These are phyloP conservation scores for Penicillium sp. DNA, from an alignment of 2,329 filamentous ascomycete species.

Conservation along the genomic window DNA sequence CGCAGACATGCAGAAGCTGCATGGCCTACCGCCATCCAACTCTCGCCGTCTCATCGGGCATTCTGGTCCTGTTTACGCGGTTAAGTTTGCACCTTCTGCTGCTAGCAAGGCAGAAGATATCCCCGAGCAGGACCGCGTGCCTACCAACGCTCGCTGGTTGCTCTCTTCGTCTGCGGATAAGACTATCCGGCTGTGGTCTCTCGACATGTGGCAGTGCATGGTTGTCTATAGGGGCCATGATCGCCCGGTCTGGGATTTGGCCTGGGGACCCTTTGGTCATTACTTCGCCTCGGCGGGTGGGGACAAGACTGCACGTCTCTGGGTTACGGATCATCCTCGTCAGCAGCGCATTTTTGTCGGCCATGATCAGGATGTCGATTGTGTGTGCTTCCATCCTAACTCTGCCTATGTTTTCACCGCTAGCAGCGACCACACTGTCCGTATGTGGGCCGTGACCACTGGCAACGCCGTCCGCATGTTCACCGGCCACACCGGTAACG, in stretches of 20 bases:
- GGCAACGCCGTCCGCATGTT: constrained; percentile 87
- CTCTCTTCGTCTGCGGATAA: constrained; percentile 84
- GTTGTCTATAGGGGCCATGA: constrained; percentile 93
- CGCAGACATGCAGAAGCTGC: constrained; percentile 46
- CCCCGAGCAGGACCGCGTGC: constrained; percentile 38
- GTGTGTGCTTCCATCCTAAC: constrained; percentile 91
- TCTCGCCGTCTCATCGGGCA: constrained; percentile 81
- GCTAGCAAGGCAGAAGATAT: constrained; percentile 48
- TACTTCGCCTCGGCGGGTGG: constrained; percentile 87
- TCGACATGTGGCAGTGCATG: constrained; percentile 86
- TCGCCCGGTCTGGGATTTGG: constrained; percentile 79
- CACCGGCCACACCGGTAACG: constrained; percentile 81
- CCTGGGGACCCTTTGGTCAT: constrained; percentile 89
- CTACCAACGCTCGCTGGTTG: constrained; percentile 66
- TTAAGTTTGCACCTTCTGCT: constrained; percentile 78
- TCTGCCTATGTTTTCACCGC: constrained; percentile 90
- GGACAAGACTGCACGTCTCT: constrained; percentile 85
- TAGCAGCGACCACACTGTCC: constrained; percentile 85
- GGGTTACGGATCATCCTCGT: constrained; percentile 88
- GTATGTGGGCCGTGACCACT: constrained; percentile 93
- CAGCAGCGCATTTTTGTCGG: constrained; percentile 84
- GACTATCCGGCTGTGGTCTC: constrained; percentile 84
- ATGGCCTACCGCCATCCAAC: constrained; percentile 59
- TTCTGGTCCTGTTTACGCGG: constrained; percentile 79
- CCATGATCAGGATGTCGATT: constrained; percentile 89